Conservation (phyloP, 805 yeast species). For the Nakazawaea ishiwadae region DNA sequence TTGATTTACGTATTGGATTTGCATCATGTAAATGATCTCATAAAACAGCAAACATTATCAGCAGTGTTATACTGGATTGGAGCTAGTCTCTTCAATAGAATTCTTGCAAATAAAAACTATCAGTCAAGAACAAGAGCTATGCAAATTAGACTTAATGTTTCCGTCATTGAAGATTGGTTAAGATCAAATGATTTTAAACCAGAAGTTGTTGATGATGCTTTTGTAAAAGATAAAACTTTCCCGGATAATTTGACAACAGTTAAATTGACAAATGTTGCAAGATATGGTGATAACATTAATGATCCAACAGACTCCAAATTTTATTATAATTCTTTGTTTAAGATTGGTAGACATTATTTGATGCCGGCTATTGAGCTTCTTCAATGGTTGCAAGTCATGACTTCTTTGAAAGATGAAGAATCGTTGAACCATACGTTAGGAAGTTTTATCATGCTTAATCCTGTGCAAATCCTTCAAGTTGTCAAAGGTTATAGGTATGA, state of each 20-base stretch:
- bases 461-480: slow-evolving; percentile 64
- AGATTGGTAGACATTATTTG: slow-evolving; percentile 62
- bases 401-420: slow-evolving; percentile 64
- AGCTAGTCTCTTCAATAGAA: slow-evolving; percentile 64
- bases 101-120: slow-evolving; percentile 63
- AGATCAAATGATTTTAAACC: slow-evolving; percentile 59
- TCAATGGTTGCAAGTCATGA: slow-evolving; percentile 88
- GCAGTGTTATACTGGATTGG: slow-evolving; percentile 78
- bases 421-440: slow-evolving; percentile 49
- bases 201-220: slow-evolving; percentile 21
- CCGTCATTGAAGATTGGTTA: slow-evolving; percentile 92
- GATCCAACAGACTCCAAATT: slow-evolving; percentile 49
- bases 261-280: slow-evolving; percentile 23
- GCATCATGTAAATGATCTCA: slow-evolving; percentile 72
- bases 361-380: slow-evolving; percentile 72
- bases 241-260: slow-evolving; percentile 27
- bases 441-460: slow-evolving; percentile 54
- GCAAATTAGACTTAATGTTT: slow-evolving; percentile 82
- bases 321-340: slow-evolving; percentile 59
- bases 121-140: slow-evolving; percentile 80
- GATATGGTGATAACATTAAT: slow-evolving; percentile 23
- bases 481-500: slow-evolving; percentile 81
- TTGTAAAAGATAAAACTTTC: slow-evolving; percentile 21
- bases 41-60: slow-evolving; percentile 74
- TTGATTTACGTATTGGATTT: slow-evolving; percentile 78